A percentile compares a stretch with the other conserved stretches of the same genome.
phyloP scores from a whole-genome alignment of 2,329 filamentous ascomycete genomes.

The Dothideomycetes sp. region DNA sequence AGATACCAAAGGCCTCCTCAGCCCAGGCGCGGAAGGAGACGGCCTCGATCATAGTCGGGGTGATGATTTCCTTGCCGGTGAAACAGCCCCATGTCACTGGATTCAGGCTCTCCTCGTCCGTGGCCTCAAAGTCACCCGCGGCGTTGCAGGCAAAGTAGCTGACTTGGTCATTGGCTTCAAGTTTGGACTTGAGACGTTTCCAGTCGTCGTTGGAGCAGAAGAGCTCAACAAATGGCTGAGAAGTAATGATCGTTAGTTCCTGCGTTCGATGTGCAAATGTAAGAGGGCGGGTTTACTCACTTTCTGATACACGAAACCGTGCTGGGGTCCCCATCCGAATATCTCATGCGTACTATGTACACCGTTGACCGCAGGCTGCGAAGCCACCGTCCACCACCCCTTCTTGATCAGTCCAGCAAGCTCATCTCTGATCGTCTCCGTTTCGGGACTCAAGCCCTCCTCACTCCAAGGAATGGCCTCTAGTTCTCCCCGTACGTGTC shows the following conservation, averaged over 20 bases:
- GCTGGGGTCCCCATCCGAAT: constrained; percentile 87
- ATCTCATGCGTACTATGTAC: constrained; percentile 62
- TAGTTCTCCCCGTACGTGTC: constrained; percentile 69
- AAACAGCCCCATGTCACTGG: constrained; percentile 97
- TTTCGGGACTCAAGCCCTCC: constrained; percentile 75
- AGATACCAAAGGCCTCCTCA: constrained; percentile 93
- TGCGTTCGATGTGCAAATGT: not conserved
- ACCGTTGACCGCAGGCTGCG: constrained; percentile 87
- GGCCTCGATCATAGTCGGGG: constrained; percentile 92
- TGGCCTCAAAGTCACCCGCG: constrained; percentile 66
- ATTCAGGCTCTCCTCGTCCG: constrained; percentile 58
- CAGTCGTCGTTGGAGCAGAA: constrained; percentile 73
- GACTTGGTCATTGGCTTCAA: constrained; percentile 57
- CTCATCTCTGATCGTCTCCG: constrained; percentile 63
- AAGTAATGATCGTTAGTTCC: not conserved
- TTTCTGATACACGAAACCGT: constrained; percentile 96
- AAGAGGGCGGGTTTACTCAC: constrained; percentile 3
- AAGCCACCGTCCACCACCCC: constrained; percentile 95
- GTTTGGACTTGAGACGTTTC: constrained; percentile 50
- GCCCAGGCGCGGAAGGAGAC: constrained; percentile 89
- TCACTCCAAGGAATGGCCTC: constrained; percentile 88
- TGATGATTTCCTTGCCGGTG: constrained; percentile 88
- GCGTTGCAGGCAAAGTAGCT: constrained; percentile 83
- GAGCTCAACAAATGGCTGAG: constrained; percentile 84
- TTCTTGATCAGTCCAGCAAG: constrained; percentile 67